Base-by-base conservation (phyloP, 305 asterid species). In the Fraxinus sp. region DNA sequence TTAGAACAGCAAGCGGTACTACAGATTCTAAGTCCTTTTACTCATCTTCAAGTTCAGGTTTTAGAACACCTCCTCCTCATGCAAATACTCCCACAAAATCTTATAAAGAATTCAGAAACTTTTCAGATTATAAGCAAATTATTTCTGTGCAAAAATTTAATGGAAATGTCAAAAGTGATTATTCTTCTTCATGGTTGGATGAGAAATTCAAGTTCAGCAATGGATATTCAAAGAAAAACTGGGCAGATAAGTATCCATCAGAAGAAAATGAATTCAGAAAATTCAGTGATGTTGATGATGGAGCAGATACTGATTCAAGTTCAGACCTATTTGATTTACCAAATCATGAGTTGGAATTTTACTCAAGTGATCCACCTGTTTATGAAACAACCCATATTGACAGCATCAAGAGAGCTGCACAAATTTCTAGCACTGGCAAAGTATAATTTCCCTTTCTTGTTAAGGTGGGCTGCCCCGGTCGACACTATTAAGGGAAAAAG, bases 311-410 rank as follows among this genome's bases (percentile, higher is more conserved):
- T 78, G 89, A 90, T 81, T 85, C 93, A 5, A 90, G 93, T 36
- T 88, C 91, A 30, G 93, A 90, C 87, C 74, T 90, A 6, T 88
- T 90, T 59, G 93, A 90, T 52, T 82, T 90, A 26, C 89, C 88
- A 80, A 88, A 85, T 76, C 86, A 76, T 81, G 91, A 90, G 14
- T 80, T 87, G 77, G 90, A 83, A 79, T 79, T 39, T 80, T 86
- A 82, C 71, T 86, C 91, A 64, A 88, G 86, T 81, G 91, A 90
- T 18, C 87, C 87, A 37, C 91, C 93, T 0, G 93, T 90, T 83
- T 90, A 87, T 83, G 90, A 90, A 78, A 87, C 91, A 4, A 90
- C 91, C 26, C 80, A 84, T n/a, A 83, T 90, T 84, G 85, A 88
- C 44, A 88, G 79, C 75, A 80, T 88, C 85, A 88, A 84, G 81